A percentile compares a stretch with the other conserved stretches of the same genome.
Conservation (phyloP, 1,139 yeast species). For the Geotrichum aggregatum region DNA sequence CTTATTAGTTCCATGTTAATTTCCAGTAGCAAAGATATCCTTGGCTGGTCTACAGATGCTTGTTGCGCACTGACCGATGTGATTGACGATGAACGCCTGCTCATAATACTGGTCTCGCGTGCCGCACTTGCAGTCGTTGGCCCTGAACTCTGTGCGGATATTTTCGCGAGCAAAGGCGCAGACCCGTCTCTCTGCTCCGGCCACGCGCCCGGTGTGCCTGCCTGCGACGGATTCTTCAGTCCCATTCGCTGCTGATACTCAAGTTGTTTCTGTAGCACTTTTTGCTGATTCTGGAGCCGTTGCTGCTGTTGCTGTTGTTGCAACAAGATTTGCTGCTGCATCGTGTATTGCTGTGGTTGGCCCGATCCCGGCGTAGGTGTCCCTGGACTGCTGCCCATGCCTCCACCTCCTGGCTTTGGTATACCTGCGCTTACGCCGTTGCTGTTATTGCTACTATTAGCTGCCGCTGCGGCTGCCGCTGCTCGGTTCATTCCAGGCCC, state of each 20-base stretch:
- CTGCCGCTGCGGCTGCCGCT: background rate
- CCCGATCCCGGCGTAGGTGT: background rate
- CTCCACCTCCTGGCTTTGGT: no score
- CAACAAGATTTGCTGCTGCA: slow-evolving; percentile 31
- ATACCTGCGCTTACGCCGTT: no score
- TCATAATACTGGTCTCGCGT: background rate
- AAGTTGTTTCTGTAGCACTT: slow-evolving; percentile 23
- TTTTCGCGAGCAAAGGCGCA: no score
- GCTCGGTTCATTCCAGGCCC: slow-evolving; percentile 9
- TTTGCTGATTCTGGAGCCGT: slow-evolving; percentile 16
- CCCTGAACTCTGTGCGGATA: background rate
- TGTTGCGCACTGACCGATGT: background rate
- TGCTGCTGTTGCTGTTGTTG: slow-evolving; percentile 21
- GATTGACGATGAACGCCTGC: background rate
- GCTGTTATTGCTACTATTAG: background rate
- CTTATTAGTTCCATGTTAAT: slow-evolving; percentile 37
- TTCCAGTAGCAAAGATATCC: slow-evolving; percentile 32
- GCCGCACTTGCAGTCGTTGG: background rate
- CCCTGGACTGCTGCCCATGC: background rate
- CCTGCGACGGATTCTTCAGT: background rate
- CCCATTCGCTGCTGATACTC: slow-evolving; percentile 12
- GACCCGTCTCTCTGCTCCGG: background rate
- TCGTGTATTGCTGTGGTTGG: background rate
- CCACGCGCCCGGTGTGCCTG: background rate
- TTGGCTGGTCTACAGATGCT: slow-evolving; percentile 27